Percentiles rank a stretch among this genome's conserved stretches.
Evolutionary conservation across 805 yeast species (phyloP).

Genomic region (Cephaloascus albidus): DNA sequence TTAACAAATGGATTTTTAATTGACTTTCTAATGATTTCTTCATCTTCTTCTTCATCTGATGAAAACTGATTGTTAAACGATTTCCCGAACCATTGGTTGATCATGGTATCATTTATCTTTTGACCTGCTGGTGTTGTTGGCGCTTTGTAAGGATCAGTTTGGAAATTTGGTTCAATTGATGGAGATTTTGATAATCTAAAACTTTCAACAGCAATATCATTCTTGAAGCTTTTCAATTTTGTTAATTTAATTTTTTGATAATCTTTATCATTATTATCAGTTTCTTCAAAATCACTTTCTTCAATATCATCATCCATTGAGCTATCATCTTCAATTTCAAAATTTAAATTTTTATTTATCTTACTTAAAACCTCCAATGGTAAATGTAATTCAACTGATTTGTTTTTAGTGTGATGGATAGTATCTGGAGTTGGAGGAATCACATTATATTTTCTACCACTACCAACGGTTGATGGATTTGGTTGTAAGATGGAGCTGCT

Average conservation of each 20-base stretch:
- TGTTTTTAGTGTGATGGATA: not conserved
- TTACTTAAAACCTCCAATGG: slow-evolving; percentile 10
- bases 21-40: slow-evolving; percentile 3
- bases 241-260: slow-evolving; percentile 1
- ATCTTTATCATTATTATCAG: slow-evolving; percentile 1
- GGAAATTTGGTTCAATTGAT: slow-evolving; percentile 1
- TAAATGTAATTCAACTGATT: slow-evolving; percentile 3
- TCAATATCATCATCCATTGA: not conserved
- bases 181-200: not conserved
- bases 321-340: slow-evolving; percentile 15
- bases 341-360: slow-evolving; percentile 14
- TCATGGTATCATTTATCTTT: slow-evolving; percentile 20
- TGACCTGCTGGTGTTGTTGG: slow-evolving; percentile 21
- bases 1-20: slow-evolving; percentile 15
- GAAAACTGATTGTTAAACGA: slow-evolving; percentile 17
- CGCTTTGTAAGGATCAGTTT: not conserved
- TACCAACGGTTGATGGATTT: slow-evolving; percentile 26
- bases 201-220: not conserved
- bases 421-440: slow-evolving; percentile 4
- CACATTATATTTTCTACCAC: slow-evolving; percentile 17
- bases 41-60: slow-evolving; percentile 19
- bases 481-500: slow-evolving; percentile 15
- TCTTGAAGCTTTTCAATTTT: not conserved
- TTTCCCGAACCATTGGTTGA: slow-evolving; percentile 27
- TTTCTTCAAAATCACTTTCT: not conserved